These are phyloP conservation scores for Nicotiana attenuata DNA, from an alignment of 257 asterid species.

Conservation along the genomic window DNA sequence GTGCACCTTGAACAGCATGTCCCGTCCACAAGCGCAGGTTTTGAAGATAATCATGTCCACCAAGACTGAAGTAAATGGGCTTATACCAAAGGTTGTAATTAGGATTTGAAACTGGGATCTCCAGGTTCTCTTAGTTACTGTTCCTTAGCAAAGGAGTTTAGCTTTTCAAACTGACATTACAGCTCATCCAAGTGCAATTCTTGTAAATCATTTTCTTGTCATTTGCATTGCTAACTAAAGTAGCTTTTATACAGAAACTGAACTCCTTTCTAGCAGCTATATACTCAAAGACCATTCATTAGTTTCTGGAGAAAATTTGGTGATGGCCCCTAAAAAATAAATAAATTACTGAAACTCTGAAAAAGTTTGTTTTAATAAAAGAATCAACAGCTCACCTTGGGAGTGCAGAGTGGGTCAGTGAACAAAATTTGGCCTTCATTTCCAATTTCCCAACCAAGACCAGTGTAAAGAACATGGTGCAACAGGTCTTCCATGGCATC, in stretches of 20 bases:
- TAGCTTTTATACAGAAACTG: background rate
- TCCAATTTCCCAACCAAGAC: conserved; percentile 96
- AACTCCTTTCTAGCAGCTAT: background rate
- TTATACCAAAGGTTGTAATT: background rate
- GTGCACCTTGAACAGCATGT: background rate
- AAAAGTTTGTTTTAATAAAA: too few species aligned
- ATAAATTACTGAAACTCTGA: background rate
- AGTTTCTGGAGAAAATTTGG: background rate
- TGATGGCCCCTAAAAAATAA: background rate
- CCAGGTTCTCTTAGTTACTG: background rate
- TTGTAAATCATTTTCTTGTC: background rate
- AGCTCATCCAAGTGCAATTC: background rate
- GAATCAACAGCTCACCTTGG: conserved; percentile 53
- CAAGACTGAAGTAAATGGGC: background rate
- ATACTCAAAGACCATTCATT: background rate
- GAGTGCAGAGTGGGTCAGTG: conserved; percentile 91
- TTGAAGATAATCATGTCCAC: background rate
- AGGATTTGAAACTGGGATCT: background rate
- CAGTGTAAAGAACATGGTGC: conserved; percentile 66
- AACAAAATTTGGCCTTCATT: conserved; percentile 94
- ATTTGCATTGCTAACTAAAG: background rate
- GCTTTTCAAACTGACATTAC: background rate
- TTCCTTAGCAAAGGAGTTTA: background rate
- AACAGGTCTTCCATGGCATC: conserved; percentile 96
- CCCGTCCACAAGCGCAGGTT: background rate